Base-by-base conservation (phyloP, 225 moss, liverwort and hornwort genomes). In the Climacium dendroides region DNA sequence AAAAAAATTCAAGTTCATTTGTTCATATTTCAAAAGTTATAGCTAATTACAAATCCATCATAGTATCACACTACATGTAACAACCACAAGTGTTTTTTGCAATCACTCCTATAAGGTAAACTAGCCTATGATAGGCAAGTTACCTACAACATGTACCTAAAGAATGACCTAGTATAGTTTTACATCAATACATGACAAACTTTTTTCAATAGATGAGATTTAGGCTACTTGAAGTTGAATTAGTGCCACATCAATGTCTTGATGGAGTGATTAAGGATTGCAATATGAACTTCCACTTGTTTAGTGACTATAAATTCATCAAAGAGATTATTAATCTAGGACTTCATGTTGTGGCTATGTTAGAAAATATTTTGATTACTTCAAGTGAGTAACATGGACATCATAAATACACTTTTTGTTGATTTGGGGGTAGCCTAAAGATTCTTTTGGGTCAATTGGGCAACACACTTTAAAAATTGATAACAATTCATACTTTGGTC, bases 391-490 rank as follows among this genome's bases (percentile, higher is more conserved):
- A 45, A 43, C 16, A 28, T 72, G 43, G 10, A 45, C 6, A 72
- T 16, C 28, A 16, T 28, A 1, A 9, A 45, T 45, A 16, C 1
- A 15, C 3, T 45, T 45, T 16, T 72, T 16, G 9, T 15, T 71
- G 26, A 3, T 71, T 43, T 71, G 0, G 3, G 0, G 1, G 3
- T 25, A 41, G 4, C n/a, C 3, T 37, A 22, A 7, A 61, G 7
- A 61, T 6, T 13, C 26, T 60, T 64, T 64, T 32, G 10, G 7
- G 1, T 43, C 7, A 5, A 26, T 71, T 26, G 3, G 16, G 5
- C 10, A 16, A 2, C 3, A 6, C 35, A n/a, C 3, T 20, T 65
- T 5, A 9, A 24, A 28, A 73, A 16, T 73, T 47, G 3, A 10
- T 18, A 73, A 28, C 2, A 47, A 47, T 29, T 29, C 3, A 10